Evolutionary conservation across 495 filamentous ascomycete species (phyloP), one percentile per base, ranked within the genome.

Genomic region (Daldinia caldariorum): DNA sequence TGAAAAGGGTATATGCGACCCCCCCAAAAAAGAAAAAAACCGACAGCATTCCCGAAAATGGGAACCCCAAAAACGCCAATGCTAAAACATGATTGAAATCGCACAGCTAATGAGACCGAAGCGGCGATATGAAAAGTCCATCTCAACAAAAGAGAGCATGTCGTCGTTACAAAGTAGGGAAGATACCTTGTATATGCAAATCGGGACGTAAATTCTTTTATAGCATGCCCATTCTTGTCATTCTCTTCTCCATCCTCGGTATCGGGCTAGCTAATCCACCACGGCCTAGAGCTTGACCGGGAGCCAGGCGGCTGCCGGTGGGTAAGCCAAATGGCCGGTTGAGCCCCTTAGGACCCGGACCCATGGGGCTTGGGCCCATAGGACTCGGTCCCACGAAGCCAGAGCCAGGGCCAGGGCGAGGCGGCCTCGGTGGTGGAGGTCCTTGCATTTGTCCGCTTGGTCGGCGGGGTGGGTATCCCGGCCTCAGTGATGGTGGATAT

Each of bases 211-310:
- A 10, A 9, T 47, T 50, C 49, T 38, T 64, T 78, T 70, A 91
- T 88, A 94, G 91, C 90, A 95, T 95, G 84, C 94, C 94, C 73
- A 97, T 77, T 79, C 87, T 86, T 62, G 93, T 97, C 74, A 90
- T 94, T 65, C 93, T 82, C 77, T 94, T 89, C 82, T 95, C 91
- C 75, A 84, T 82, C 73, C 76, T 78, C n/a, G 79, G 82, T 34
- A 77, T 74, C 32, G 75, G 70, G 12, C 61, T 22, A 10, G 43
- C 49, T 29, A 77, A 37, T 2, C 75, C 68, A 60, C 57, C 74
- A 60, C 58, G 77, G 70, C 51, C 60, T 31, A 77, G 49, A 29
- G 75, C 79, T 58, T 74, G 77, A 0, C 77, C 77, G 13, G 78
- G 78, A 62, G 72, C 70, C 38, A 78, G 61, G 22, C 74, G 60